Evolutionary conservation across 345 rosid genomes (phyloP).

Genomic region (Ceriops tagal): DNA sequence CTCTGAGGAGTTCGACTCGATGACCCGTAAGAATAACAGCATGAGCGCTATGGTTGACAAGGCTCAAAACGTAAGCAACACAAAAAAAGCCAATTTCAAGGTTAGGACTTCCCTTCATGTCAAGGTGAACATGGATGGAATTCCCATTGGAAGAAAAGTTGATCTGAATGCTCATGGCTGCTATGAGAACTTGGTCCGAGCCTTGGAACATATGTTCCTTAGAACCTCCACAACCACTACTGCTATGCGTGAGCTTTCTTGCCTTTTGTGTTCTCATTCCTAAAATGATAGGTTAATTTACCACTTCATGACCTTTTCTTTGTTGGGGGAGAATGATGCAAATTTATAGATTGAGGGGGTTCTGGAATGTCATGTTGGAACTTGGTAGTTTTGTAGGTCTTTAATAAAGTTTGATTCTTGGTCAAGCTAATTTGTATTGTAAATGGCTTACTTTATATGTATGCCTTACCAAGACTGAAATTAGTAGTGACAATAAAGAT

Average conservation of each 20-base stretch:
- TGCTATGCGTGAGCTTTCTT: constrained; percentile 35
- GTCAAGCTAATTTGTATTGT: not conserved
- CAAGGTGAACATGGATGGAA: constrained; percentile 97
- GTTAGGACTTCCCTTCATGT: constrained; percentile 54
- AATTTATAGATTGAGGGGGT: not conserved
- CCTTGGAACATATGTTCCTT: constrained; percentile 74
- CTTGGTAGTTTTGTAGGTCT: not conserved
- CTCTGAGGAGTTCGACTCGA: constrained; percentile 41
- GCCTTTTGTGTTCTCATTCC: constrained; percentile 6
- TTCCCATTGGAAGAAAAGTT: constrained; percentile 83
- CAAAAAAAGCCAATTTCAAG: constrained; percentile 29
- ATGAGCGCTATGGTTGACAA: constrained; percentile 26
- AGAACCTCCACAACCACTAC: constrained; percentile 30
- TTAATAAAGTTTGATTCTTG: not conserved
- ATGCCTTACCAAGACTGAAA: not conserved
- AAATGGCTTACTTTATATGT: not conserved
- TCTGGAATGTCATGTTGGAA: not conserved
- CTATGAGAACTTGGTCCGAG: constrained; percentile 62
- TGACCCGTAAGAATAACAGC: constrained; percentile 32
- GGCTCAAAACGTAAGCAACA: constrained; percentile 23
- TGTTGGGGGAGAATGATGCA: not conserved
- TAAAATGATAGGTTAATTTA: constrained; percentile 3
- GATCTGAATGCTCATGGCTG: constrained; percentile 66
- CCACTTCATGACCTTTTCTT: constrained; percentile 1
- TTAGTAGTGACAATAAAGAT: not conserved